Percentiles rank a stretch among this genome's conserved stretches.
These are phyloP conservation scores for Candida fluviatilis DNA, from an alignment of 805 yeast species.

Conservation along the genomic window DNA sequence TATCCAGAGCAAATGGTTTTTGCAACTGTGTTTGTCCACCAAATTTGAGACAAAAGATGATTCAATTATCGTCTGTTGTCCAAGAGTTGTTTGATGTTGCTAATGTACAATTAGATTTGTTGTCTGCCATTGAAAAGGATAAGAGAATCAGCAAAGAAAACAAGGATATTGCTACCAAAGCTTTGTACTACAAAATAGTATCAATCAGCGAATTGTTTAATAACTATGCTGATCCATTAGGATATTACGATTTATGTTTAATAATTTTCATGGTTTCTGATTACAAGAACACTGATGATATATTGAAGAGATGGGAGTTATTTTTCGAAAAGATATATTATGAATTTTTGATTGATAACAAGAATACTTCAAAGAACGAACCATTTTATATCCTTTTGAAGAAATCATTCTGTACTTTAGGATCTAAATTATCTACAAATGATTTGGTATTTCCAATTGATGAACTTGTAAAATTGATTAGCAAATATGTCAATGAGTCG, in stretches of 20 bases:
- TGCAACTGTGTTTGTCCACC: slow-evolving; percentile 83
- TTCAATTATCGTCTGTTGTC: slow-evolving; percentile 61
- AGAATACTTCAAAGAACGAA: slow-evolving; percentile 19
- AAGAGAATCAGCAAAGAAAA: slow-evolving; percentile 45
- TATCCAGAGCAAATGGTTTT: slow-evolving; percentile 90
- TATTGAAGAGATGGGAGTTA: slow-evolving; percentile 74
- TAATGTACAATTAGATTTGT: slow-evolving; percentile 70
- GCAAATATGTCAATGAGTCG: slow-evolving; percentile 47
- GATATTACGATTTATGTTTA: slow-evolving; percentile 79
- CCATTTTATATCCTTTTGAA: slow-evolving; percentile 37
- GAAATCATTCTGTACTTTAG: slow-evolving; percentile 46
- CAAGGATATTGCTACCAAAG: slow-evolving; percentile 45
- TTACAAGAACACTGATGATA: slow-evolving; percentile 78
- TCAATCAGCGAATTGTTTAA: slow-evolving; percentile 79
- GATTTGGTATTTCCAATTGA: slow-evolving; percentile 80
- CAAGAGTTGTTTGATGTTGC: slow-evolving; percentile 85
- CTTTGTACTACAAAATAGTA: slow-evolving; percentile 61
- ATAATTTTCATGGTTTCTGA: slow-evolving; percentile 79
- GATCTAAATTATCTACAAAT: slow-evolving; percentile 59
- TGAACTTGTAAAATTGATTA: slow-evolving; percentile 61
- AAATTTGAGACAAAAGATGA: slow-evolving; percentile 69
- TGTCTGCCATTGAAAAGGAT: slow-evolving; percentile 47
- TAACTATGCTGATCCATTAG: slow-evolving; percentile 81
- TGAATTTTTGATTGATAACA: slow-evolving; percentile 21
- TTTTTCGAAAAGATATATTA: slow-evolving; percentile 51